Base-by-base conservation (phyloP, 176 grass and related monocot genomes). In the Rhipidocladum racemiflorum region DNA sequence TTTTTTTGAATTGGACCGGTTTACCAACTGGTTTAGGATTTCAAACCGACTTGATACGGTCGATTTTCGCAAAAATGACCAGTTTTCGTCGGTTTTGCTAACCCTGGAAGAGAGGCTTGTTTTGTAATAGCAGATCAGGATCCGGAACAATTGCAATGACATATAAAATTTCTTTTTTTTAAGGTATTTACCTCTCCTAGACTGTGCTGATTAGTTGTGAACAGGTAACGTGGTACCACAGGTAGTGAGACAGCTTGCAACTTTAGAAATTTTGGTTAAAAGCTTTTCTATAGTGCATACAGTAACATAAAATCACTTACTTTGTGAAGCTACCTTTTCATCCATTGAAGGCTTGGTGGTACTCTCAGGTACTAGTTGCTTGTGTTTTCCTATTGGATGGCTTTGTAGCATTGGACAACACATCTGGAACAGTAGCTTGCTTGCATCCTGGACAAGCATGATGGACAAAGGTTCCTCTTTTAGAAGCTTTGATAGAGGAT, bases 351-450 rank as follows among this genome's bases (percentile, higher is more conserved):
- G 78, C 38, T 12, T 43, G 42, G 15, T 34, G 40, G 9, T 45
- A 7, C 13, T 11, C 21, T 30, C 69, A 35, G 40, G 54, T 40
- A 36, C 16, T 14, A 42, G 64, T 82, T 77, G 85, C 54, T 71
- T 83, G 55, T 70, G 43, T 11, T 18, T 55, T 69, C 63, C 66
- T 46, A 42, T 65, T 65, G 74, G 49, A 28, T 88, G 36, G 73
- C 80, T 88, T 88, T 83, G 86, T 15, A 72, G 61, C n/a, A 10
- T 10, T 57, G 74, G 65, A 25, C 80, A 88, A 88, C 65, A 80
- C 16, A 83, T 77, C 71, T 72, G 34, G 32, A 77, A 72, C 66
- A 56, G 45, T 28, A 65, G 76, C 57, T 66, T 84, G 35, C 72
- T 73, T 77, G 66, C 46, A n/a, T 55, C 27, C 7, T 27, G 80